Conservation (phyloP, 2,329 filamentous ascomycete genomes). For the Fusarium tupiense region DNA sequence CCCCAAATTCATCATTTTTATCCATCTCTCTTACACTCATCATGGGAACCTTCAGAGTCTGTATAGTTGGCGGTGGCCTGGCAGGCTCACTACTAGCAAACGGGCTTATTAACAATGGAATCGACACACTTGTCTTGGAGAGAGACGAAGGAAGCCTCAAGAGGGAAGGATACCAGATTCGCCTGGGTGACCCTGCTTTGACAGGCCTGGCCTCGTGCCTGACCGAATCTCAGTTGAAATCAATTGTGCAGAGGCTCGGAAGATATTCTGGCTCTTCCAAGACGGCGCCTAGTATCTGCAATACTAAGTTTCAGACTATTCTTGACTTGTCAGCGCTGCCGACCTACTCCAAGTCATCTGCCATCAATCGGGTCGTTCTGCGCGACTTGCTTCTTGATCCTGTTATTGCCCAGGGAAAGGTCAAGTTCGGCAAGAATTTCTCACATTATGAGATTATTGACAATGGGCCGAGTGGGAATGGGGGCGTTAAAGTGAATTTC, state of each 20-base stretch:
- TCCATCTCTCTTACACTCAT: too few relatives aligned
- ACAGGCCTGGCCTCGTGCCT: not conserved
- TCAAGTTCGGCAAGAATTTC: not conserved
- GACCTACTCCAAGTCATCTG: not conserved
- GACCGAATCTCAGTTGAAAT: not conserved
- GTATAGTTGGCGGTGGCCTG: not conserved
- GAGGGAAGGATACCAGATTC: not conserved
- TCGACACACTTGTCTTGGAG: not conserved
- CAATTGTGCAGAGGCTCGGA: not conserved
- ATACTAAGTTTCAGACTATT: not conserved
- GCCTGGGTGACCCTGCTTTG: not conserved
- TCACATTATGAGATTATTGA: not conserved
- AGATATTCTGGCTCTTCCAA: not conserved
- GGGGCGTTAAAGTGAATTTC: not conserved
- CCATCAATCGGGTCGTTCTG: not conserved
- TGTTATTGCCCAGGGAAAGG: not conserved
- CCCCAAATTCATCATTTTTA: too few relatives aligned
- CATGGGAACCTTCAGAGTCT: not conserved
- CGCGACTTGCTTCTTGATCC: not conserved
- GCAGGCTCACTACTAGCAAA: not conserved
- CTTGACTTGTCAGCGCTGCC: not conserved
- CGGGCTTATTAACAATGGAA: not conserved
- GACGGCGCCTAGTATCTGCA: not conserved
- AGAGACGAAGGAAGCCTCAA: not conserved
- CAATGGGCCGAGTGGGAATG: accelerated